Base-by-base conservation (phyloP, 345 rosid species). In the Populus nigra region DNA sequence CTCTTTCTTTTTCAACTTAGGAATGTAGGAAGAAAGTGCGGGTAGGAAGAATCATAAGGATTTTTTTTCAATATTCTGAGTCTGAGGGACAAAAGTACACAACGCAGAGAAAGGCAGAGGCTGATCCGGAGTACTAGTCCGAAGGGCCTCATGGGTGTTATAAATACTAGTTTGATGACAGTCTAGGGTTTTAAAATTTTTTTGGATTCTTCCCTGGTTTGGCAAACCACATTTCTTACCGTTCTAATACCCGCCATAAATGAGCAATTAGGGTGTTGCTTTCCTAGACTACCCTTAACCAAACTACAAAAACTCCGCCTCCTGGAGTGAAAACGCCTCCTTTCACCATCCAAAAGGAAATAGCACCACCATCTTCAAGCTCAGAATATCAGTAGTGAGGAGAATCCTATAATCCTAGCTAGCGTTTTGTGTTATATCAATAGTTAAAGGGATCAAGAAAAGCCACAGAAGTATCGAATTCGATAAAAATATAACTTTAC, bases 121-220 rank as follows among this genome's bases (percentile, higher is more conserved):
- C 73, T 76, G 88, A 78, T 78, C 85, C 73, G 73, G 78, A 65
- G 87, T 67, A 63, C 80, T 73, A 80, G 74, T 76, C 82, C 81
- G 76, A 76, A 85, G 55, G 87, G 80, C 78, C 86, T 83, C 79
- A 81, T 82, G 83, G 83, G 88, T 63, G 85, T 69, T 87, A 91
- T 90, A 91, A 90, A 91, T 86, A 85, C 82, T 80, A 84, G 85
- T 72, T 78, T 72, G 77, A 41, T 88, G 78, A 79, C 80, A 76
- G 85, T 76, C 76, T 83, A 82, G 84, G 83, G 80, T 80, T 80
- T 86, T 78, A 77, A 77, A 86, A 82, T 74, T 59, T 72, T 85
- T 83, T 88, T 89, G 89, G 91, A 87, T 65, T 88, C 85, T 87
- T 87, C 86, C 87, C 74, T 73, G 43, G 69, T 88, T 84, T 79